Evolutionary conservation across 495 filamentous ascomycete species (phyloP).

Genomic region (Penicillium nucicola): DNA sequence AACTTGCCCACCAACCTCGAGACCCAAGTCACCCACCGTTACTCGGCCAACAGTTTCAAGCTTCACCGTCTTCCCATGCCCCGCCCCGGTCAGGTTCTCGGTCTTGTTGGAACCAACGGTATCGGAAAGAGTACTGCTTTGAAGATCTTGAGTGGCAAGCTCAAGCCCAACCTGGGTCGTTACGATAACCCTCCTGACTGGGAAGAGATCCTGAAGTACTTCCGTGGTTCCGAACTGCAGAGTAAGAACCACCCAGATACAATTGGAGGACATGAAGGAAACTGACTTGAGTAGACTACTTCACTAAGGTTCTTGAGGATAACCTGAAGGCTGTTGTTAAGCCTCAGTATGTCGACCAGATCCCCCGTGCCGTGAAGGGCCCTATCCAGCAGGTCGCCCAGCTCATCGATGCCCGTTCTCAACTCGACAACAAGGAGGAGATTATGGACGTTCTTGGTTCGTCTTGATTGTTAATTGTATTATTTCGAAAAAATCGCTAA

Average conservation of each 20-base stretch:
- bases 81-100: slow-evolving; percentile 92
- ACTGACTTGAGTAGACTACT: slow-evolving; percentile 70
- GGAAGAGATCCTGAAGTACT: slow-evolving; percentile 98
- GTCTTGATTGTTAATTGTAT: slow-evolving; percentile 1
- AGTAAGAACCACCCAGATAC: slow-evolving; percentile 51
- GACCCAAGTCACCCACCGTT: slow-evolving; percentile 94
- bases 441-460: slow-evolving; percentile 79
- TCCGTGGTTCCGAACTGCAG: slow-evolving; percentile 94
- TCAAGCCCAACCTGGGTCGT: slow-evolving; percentile 94
- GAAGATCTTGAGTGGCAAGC: slow-evolving; percentile 95
- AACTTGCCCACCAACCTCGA: slow-evolving; percentile 98
- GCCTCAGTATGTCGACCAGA: slow-evolving; percentile 98
- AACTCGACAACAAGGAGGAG: slow-evolving; percentile 78
- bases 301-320: slow-evolving; percentile 96
- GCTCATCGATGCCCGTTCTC: slow-evolving; percentile 68
- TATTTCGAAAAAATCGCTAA: slow-evolving; percentile 22
- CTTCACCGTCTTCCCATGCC: slow-evolving; percentile 94
- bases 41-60: slow-evolving; percentile 99
- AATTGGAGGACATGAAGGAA: not conserved
- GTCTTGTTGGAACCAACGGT: slow-evolving; percentile 97
- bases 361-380: slow-evolving; percentile 85
- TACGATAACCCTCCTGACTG: slow-evolving; percentile 97
- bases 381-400: slow-evolving; percentile 70
- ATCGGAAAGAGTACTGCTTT: slow-evolving; percentile 98
- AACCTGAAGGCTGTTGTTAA: slow-evolving; percentile 96